phyloP scores from a whole-genome alignment of 2,329 filamentous ascomycete species.

The Pseudogymnoascus sp. region DNA sequence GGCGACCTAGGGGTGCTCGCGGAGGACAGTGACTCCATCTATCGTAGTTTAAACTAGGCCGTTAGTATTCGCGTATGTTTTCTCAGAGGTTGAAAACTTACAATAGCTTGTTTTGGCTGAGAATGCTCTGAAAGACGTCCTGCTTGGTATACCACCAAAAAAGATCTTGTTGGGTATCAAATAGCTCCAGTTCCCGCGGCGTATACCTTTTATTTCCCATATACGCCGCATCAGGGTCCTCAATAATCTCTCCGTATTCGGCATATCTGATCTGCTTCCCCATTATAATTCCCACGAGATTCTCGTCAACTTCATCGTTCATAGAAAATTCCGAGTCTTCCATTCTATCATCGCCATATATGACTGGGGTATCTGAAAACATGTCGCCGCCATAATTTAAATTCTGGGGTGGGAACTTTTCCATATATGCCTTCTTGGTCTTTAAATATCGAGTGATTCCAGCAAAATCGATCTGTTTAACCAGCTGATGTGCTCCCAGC shows the following conservation, averaged over 20 bases:
- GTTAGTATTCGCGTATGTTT: neutral
- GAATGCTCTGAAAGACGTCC: conserved; percentile 81
- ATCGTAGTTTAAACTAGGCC: conserved; percentile 53
- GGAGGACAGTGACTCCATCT: conserved; percentile 84
- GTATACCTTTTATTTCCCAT: conserved; percentile 19
- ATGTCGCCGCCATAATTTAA: conserved; percentile 29
- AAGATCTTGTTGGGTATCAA: conserved; percentile 74
- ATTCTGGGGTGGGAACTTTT: conserved; percentile 29
- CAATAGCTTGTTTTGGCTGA: conserved; percentile 80
- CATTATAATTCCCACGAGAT: conserved; percentile 48
- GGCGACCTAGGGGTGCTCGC: conserved; percentile 66
- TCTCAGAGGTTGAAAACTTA: conserved; percentile 40
- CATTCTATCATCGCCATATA: conserved; percentile 11
- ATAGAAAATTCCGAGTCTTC: conserved; percentile 19
- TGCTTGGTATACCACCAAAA: conserved; percentile 97
- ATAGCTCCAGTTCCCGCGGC: conserved; percentile 62
- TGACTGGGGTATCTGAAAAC: neutral
- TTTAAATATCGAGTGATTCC: conserved; percentile 65
- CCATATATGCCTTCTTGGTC: conserved; percentile 40
- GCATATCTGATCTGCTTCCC: conserved; percentile 52
- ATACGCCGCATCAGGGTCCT: conserved; percentile 15
- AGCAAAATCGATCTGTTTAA: conserved; percentile 73
- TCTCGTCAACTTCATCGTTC: conserved; percentile 42
- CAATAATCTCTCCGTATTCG: conserved; percentile 41
- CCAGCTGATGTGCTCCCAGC: conserved; percentile 70